Evolutionary conservation across 805 yeast genomes (phyloP), one percentile per base, ranked within the genome.

Genomic region (Wickerhamomyces hampshirensis): DNA sequence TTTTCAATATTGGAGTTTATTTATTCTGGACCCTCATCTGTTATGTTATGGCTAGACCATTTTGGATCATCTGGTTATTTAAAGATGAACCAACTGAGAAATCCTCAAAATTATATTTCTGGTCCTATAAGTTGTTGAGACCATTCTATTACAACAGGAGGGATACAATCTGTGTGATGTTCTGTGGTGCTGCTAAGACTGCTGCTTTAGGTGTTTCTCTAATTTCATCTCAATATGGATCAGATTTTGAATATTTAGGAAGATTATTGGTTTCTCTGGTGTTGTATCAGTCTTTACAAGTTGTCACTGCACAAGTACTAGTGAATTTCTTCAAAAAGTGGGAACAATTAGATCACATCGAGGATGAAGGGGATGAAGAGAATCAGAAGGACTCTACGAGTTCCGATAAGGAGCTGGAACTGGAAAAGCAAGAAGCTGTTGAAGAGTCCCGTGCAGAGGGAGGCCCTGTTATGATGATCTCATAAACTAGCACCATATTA

Each of bases 141-240:
- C 91, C 91, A 2, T 85, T 84, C 50, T 83, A 81, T 58, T 83
- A 83, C 58, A 68, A 69, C 49, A 73, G 80, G 47, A 58, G 65
- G 34, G 95, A 88, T 51, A 75, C 95, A 0, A 84, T 85, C 24
- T 70, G 89, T 10, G 72, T 88, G 34, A 73, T 87, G 82, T 69
- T 86, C 40, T 85, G 95, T 59, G 95, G 95, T 9, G 91, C 95
- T 5, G 95, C 96, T 2, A 88, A 87, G 58, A 87, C 96, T 1
- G 96, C 95, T 0, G 96, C 96, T 0, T 65, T 87, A 34, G 96
- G 96, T 26, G 95, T 87, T 4, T 83, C 95, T 1, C 65, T 87
- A 34, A 69, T 83, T n/a, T 69, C 88, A 2, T 75, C 91, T 0
- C 91, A 84, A 56, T 87, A 85, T 55, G 94, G 94, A 12, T 59